Percentiles rank a stretch among this genome's conserved stretches.
Conservation (phyloP, 306 rosid genomes). For the Astragalus membranaceus region DNA sequence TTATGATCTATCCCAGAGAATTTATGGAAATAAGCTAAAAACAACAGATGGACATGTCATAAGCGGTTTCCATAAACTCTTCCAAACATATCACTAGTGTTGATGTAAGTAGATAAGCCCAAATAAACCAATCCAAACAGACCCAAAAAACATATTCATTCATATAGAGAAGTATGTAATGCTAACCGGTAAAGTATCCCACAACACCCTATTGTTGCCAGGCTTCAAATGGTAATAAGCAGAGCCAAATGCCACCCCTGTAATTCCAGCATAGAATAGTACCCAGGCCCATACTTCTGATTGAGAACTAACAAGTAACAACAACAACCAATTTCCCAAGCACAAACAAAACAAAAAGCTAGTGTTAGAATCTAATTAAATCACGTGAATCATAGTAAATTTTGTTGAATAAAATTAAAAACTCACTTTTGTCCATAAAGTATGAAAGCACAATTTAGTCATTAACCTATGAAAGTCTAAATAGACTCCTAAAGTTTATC, state of each 20-base stretch:
- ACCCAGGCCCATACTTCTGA: constrained; percentile 52
- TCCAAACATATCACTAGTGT: too few species aligned
- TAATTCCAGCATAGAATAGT: constrained; percentile 43
- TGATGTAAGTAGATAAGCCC: too few species aligned
- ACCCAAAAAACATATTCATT: neutral
- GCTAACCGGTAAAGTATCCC: constrained; percentile 64
- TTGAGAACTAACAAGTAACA: constrained; percentile 26
- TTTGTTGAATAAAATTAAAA: neutral
- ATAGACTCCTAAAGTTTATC: too few species aligned
- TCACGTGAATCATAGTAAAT: neutral
- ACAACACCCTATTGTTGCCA: constrained; percentile 38
- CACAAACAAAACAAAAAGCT: neutral
- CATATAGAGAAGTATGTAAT: neutral
- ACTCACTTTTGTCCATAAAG: too few species aligned
- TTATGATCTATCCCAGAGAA: too few species aligned
- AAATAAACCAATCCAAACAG: too few species aligned
- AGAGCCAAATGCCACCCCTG: constrained; percentile 59
- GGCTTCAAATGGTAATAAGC: constrained; percentile 65
- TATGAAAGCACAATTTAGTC: too few species aligned
- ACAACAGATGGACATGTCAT: neutral
- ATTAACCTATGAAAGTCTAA: too few species aligned
- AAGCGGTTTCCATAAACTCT: too few species aligned
- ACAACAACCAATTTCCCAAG: constrained; percentile 9
- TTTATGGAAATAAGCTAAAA: neutral
- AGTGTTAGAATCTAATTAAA: neutral